Evolutionary conservation across 208 protist species (phyloP).

Genomic region (Crithidia fasciculata): DNA sequence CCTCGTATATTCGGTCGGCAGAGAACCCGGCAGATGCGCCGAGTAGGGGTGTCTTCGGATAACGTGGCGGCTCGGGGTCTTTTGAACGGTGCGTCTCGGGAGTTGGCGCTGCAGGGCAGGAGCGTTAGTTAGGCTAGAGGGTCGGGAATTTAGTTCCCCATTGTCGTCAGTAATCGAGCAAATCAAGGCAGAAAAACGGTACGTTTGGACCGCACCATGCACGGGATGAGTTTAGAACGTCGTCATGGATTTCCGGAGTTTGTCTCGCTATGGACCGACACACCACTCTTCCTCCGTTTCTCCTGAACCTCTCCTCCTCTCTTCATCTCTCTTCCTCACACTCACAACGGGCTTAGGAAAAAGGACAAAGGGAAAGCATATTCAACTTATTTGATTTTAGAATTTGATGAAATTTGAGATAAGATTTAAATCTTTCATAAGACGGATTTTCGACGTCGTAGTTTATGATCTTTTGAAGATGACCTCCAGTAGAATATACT

Average conservation of each 20-base stretch:
- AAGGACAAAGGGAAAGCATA: not conserved
- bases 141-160: not conserved
- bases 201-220: not conserved
- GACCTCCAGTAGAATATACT: no score
- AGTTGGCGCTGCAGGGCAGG: not conserved
- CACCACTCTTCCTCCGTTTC: not conserved
- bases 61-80: not conserved
- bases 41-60: not conserved
- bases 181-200: not conserved
- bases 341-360: not conserved
- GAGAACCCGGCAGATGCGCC: not conserved
- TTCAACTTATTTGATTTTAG: not conserved
- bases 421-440: no score
- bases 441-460: no score
- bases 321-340: not conserved
- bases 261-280: not conserved
- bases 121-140: not conserved
- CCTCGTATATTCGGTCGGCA: not conserved
- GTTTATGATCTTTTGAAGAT: no score
- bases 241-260: not conserved
- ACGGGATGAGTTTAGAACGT: not conserved
- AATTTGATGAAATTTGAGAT: no score
- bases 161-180: not conserved
- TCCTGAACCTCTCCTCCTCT: not conserved
- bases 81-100: not conserved